Base-by-base conservation (phyloP, 345 rosid species). In the Cardamine chenopodiifolia region DNA sequence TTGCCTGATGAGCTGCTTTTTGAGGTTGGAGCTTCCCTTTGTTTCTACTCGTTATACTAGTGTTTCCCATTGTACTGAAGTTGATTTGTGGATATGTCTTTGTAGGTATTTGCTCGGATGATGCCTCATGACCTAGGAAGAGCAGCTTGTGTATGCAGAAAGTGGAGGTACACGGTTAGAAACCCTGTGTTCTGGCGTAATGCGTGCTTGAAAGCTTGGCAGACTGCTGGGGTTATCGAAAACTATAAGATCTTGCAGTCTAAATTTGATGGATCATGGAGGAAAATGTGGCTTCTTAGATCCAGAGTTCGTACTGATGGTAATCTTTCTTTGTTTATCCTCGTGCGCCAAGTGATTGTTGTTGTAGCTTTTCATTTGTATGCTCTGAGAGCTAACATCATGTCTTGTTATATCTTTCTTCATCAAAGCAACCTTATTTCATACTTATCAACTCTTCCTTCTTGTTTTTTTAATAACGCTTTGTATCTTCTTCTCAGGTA, bases 291-390 rank as follows among this genome's bases (percentile, higher is more conserved):
- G 98, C 91, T 94, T 66, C 78, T 79, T 35, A 88, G 98, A 78
- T 93, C 98, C 58, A 83, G 97, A 78, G 84, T 91, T 64, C 93
- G 98, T n/a, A 84, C 88, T 32, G 97, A 94, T 87, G 98, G 98
- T 90, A 79, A 73, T 73, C 34, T 65, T 56, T 68, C 3, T 15
- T 63, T 35, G 14, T 22, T 15, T 11, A 1, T 57, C 63, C 18
- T 22, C 68, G 48, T 7, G 14, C 0, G 32, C 31, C 59, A 28
- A 31, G 22, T 60, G 60, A 17, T 68, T 19, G 6, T 32, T 75
- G 31, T 18, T 1, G 52, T 65, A 26, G 25, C 25, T 40, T 14
- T 66, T 47, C 23, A 15, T 14, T 12, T 49, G 22, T 50, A 71
- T 71, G n/a, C 32, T 17, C 9, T 7, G 52, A 35, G 25, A 32